Evolutionary conservation across 805 yeast species (phyloP).

Genomic region (Novakomyces olei): DNA sequence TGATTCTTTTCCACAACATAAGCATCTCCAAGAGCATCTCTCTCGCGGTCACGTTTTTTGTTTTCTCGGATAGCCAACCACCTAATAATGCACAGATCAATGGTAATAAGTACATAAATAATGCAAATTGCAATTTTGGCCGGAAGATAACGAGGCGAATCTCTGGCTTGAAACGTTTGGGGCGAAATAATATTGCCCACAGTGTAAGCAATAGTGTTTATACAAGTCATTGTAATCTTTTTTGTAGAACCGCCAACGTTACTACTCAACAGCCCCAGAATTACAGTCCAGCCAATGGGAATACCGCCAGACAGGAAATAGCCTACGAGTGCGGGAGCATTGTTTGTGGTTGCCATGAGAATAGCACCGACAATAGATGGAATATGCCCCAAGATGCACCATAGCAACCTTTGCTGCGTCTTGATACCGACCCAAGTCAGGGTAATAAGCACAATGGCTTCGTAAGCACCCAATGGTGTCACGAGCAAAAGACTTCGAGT

Average conservation of each 20-base stretch:
- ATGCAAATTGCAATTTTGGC: slow-evolving; percentile 35
- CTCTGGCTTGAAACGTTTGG: slow-evolving; percentile 34
- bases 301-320: too few relatives aligned
- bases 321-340: too few relatives aligned
- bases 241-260: slow-evolving; percentile 38
- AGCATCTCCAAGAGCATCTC: too few relatives aligned
- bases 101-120: slow-evolving; percentile 15
- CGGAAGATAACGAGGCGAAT: slow-evolving; percentile 38
- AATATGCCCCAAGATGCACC: too few relatives aligned
- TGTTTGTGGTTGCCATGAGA: too few relatives aligned
- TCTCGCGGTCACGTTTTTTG: slow-evolving; percentile 17
- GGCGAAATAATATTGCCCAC: slow-evolving; percentile 37
- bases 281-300: too few relatives aligned
- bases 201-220: slow-evolving; percentile 27
- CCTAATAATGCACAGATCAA: too few relatives aligned
- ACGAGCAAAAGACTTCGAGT: slow-evolving; percentile 22
- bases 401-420: too few relatives aligned
- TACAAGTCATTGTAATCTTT: slow-evolving; percentile 26
- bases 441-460: slow-evolving; percentile 8
- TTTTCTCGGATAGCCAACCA: slow-evolving; percentile 16
- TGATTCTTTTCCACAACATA: slow-evolving; percentile 17
- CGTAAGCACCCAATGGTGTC: slow-evolving; percentile 28
- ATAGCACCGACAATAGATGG: too few relatives aligned
- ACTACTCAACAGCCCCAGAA: slow-evolving; percentile 17
- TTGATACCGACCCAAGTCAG: too few relatives aligned